Percentiles rank a stretch among this genome's conserved stretches.
These are phyloP conservation scores for Diaporthe citrichinensis DNA, from an alignment of 2,329 filamentous ascomycete genomes.

Conservation along the genomic window DNA sequence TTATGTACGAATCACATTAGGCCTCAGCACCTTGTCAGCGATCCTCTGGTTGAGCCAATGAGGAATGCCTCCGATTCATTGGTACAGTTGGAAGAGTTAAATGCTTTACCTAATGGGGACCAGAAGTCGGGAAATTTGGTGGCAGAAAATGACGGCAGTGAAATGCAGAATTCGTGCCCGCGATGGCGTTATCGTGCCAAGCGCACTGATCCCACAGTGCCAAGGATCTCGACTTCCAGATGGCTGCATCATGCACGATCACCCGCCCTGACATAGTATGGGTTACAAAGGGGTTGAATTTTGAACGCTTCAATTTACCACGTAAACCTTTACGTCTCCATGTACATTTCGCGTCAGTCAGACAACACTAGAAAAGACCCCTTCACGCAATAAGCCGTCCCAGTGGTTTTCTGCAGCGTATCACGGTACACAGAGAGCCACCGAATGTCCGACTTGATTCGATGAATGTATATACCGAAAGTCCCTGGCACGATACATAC, in stretches of 20 bases:
- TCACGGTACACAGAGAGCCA: background rate
- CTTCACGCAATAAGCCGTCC: background rate
- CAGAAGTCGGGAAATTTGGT: constrained; percentile 4
- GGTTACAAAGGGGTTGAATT: too few relatives aligned
- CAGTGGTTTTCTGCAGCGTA: background rate
- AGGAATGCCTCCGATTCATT: constrained; percentile 9
- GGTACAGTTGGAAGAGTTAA: background rate
- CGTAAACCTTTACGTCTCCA: background rate
- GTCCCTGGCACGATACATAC: background rate
- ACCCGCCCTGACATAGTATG: background rate
- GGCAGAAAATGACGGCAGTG: constrained; percentile 9
- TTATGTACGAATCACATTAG: background rate
- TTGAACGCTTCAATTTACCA: background rate
- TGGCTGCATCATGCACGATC: background rate
- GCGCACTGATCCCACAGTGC: background rate
- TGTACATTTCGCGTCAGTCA: background rate
- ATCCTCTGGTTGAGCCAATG: background rate
- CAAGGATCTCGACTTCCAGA: constrained; percentile 1
- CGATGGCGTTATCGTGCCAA: constrained; percentile 40
- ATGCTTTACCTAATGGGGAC: constrained; percentile 16
- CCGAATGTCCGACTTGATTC: background rate
- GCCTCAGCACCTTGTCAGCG: background rate
- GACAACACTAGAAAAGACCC: background rate
- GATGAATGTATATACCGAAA: background rate
- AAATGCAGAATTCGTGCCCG: constrained; percentile 23